A percentile compares a stretch with the other conserved stretches of the same genome.
Evolutionary conservation across 768 basidiomycete species (phyloP).

Genomic region (Hemileccinum impolitum): DNA sequence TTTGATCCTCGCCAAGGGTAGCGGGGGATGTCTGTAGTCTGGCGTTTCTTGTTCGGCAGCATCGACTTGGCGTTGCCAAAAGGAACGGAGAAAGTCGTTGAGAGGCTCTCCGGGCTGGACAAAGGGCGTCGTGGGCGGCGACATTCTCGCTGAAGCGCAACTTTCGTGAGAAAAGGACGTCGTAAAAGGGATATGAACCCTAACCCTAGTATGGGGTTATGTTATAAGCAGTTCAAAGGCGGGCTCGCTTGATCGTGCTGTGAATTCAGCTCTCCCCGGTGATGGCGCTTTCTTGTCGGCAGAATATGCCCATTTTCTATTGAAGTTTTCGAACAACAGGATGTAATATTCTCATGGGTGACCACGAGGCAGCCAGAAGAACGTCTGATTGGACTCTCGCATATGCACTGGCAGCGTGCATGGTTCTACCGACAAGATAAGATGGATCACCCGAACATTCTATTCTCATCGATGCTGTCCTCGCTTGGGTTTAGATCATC

Average conservation of each 20-base stretch:
- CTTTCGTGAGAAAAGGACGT: conserved; percentile 18
- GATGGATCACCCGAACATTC: too few species aligned
- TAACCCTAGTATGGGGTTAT: conserved; percentile 27
- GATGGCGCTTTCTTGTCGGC: too few species aligned
- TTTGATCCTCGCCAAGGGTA: conserved; percentile 95
- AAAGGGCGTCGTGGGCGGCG: conserved; percentile 48
- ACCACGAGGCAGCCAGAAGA: too few species aligned
- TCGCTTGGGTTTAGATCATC: too few species aligned
- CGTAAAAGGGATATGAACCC: conserved; percentile 10
- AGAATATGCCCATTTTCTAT: too few species aligned
- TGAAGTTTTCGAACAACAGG: too few species aligned
- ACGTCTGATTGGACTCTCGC: too few species aligned
- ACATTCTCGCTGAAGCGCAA: conserved; percentile 18
- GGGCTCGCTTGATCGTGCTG: too few species aligned
- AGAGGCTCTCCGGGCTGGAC: conserved; percentile 86
- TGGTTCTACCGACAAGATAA: too few species aligned
- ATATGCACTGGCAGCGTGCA: too few species aligned
- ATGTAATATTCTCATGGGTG: too few species aligned
- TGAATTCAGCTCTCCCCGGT: too few species aligned
- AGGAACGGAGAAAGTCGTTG: conserved; percentile 78
- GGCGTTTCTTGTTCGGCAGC: conserved; percentile 84
- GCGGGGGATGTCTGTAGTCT: conserved; percentile 82
- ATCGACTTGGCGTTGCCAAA: conserved; percentile 90
- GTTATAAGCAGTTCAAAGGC: not conserved
- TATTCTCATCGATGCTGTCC: not conserved